Evolutionary conservation across 78 protist genomes (phyloP).

Genomic region (Dictyostelium citrinum): DNA sequence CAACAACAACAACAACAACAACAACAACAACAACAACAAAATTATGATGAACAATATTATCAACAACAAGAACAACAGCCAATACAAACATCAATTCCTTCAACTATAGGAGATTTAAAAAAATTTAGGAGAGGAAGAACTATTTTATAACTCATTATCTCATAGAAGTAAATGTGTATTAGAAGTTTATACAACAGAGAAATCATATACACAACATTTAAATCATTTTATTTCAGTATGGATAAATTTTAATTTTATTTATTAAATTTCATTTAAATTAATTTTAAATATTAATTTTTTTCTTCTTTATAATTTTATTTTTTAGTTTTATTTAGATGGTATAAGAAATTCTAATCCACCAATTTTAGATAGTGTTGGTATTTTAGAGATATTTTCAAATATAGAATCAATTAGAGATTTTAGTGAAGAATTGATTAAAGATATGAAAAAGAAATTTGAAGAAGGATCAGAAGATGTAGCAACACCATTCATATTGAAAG

Average conservation of each 20-base stretch:
- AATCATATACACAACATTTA: neutral
- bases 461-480: neutral
- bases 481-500: neutral
- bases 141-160: neutral
- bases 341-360: neutral
- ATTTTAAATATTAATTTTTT: neutral
- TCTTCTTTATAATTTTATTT: neutral
- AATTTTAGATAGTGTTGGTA: neutral
- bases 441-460: constrained; percentile 5
- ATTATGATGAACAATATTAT: neutral
- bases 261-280: neutral
- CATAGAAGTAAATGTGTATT: constrained; percentile 6
- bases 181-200: constrained; percentile 1
- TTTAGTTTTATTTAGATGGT: constrained; percentile 10
- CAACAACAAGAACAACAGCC: neutral
- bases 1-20: neutral
- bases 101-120: neutral
- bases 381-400: constrained; percentile 6
- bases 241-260: neutral
- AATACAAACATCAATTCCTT: neutral
- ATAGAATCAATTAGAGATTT: neutral
- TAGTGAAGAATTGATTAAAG: neutral
- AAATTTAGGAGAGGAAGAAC: neutral
- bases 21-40: neutral
- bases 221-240: constrained; percentile 1